Percentiles rank a stretch among this genome's conserved stretches.
Conservation (phyloP, 257 asterid species). For the Solanum acaule region DNA sequence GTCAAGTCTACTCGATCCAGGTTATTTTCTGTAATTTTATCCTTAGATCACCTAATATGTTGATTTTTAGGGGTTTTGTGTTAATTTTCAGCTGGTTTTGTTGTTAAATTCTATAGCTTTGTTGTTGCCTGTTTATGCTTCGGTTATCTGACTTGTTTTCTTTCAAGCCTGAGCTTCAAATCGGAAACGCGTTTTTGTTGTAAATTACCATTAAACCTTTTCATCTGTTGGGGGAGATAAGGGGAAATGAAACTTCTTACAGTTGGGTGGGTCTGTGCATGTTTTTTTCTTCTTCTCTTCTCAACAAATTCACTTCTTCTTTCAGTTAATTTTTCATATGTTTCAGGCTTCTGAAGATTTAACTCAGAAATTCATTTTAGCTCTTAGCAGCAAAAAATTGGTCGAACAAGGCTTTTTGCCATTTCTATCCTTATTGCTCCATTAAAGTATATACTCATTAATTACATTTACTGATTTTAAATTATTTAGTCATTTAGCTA, state of each 20-base stretch:
- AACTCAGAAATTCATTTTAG: neutral
- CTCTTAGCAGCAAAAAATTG: neutral
- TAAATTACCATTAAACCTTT: neutral
- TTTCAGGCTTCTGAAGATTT: neutral
- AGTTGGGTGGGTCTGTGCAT: neutral
- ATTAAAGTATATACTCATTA: neutral
- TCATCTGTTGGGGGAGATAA: neutral
- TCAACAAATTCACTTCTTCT: neutral
- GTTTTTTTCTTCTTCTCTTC: neutral
- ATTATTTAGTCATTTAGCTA: neutral
- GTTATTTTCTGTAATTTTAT: conserved; percentile 6
- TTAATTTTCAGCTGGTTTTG: neutral
- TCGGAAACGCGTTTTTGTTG: neutral
- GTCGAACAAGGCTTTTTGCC: neutral
- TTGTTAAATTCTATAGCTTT: neutral
- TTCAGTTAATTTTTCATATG: neutral
- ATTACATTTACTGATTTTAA: neutral
- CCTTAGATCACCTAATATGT: conserved; percentile 7
- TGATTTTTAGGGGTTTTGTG: neutral
- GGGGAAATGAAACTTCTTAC: neutral
- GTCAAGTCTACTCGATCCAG: conserved; percentile 47
- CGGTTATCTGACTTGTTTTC: neutral
- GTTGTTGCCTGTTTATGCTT: neutral
- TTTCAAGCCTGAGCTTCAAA: neutral
- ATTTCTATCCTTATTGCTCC: neutral